phyloP scores from a whole-genome alignment of 805 yeast species.

The Debaryomyces hansenii region DNA sequence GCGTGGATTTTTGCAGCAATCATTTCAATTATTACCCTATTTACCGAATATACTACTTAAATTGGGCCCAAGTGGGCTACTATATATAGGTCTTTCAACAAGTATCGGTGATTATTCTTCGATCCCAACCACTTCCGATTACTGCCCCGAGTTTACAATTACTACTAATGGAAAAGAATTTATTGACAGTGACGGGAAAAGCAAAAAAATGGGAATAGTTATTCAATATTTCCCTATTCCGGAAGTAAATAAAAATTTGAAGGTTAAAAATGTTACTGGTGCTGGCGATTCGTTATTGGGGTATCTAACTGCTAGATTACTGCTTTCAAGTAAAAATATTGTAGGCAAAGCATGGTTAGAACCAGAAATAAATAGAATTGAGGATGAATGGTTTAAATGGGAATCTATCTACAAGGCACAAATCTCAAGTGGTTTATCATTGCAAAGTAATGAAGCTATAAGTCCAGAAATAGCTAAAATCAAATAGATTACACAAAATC shows the following conservation, averaged over 20 bases:
- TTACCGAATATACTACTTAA: conserved; percentile 66
- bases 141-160: conserved; percentile 21
- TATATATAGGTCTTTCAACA: conserved; percentile 38
- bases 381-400: conserved; percentile 39
- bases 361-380: conserved; percentile 22
- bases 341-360: conserved; percentile 20
- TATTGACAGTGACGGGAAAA: conserved; percentile 5
- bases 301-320: conserved; percentile 43
- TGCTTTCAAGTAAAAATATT: conserved; percentile 10
- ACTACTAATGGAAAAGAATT: conserved; percentile 18
- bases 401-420: conserved; percentile 36
- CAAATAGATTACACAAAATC: background rate
- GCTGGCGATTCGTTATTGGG: conserved; percentile 88
- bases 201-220: conserved; percentile 48
- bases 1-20: conserved; percentile 60
- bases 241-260: conserved; percentile 22
- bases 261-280: conserved; percentile 72
- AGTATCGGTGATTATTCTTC: conserved; percentile 30
- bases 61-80: conserved; percentile 65
- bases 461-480: conserved; percentile 19
- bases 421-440: conserved; percentile 37
- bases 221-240: conserved; percentile 62
- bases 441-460: conserved; percentile 22
- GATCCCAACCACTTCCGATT: conserved; percentile 31
- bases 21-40: conserved; percentile 72